Conservation (phyloP, 768 basidiomycete genomes). For the Phlebiopsis gigantea region DNA sequence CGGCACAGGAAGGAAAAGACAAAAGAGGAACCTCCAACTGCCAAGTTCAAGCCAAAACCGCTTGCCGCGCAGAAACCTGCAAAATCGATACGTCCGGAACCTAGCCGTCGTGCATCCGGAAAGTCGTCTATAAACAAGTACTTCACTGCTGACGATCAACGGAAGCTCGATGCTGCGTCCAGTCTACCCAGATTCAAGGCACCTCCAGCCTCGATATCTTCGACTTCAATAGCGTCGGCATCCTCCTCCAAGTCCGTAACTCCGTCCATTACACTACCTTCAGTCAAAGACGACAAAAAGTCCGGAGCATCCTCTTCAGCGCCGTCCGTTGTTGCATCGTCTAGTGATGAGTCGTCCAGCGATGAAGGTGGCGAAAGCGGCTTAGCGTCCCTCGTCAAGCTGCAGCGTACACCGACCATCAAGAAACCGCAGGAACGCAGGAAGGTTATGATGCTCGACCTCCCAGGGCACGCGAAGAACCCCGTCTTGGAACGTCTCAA, state of each 20-base stretch:
- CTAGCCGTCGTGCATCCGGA: not conserved
- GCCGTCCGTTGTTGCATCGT: conserved; percentile 19
- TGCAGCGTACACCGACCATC: conserved; percentile 57
- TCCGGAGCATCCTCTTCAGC: not conserved
- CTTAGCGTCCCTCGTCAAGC: conserved; percentile 49
- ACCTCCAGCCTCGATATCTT: too few relatives aligned
- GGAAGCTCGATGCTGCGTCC: conserved; percentile 31
- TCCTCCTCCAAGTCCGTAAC: conserved; percentile 9
- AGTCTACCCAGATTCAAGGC: conserved; percentile 36
- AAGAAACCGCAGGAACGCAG: conserved; percentile 54
- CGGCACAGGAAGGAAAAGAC: conserved; percentile 10
- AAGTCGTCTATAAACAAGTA: conserved; percentile 15
- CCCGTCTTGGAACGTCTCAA: conserved; percentile 43
- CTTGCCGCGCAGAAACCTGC: not conserved
- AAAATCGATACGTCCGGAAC: not conserved
- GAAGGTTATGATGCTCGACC: conserved; percentile 58
- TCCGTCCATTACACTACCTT: not conserved
- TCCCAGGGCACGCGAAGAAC: conserved; percentile 37
- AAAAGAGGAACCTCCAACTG: not conserved
- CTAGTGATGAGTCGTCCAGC: conserved; percentile 33
- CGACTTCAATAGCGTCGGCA: not conserved
- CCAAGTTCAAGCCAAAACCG: not conserved
- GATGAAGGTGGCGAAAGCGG: conserved; percentile 39
- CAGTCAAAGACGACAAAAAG: not conserved
- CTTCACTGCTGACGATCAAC: conserved; percentile 27